phyloP scores from a whole-genome alignment of 2,329 filamentous ascomycete species.

The Zasmidium citrigriseum region DNA sequence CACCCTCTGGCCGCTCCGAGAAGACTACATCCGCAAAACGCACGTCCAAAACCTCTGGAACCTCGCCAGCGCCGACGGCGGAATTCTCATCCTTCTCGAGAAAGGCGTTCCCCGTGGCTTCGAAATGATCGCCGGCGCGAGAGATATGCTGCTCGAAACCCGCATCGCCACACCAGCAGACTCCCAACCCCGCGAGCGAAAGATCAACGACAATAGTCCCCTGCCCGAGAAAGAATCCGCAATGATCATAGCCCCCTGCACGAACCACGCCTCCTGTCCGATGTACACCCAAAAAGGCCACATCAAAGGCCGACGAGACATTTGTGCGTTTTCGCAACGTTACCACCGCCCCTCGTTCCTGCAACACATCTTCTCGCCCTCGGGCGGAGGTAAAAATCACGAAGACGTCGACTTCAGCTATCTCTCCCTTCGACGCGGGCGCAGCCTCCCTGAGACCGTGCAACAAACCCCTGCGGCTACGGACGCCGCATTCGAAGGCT shows the following conservation, averaged over 20 bases:
- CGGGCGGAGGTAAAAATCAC: conserved; percentile 73
- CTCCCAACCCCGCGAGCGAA: conserved; percentile 25
- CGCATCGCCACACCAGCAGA: conserved; percentile 65
- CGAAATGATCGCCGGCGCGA: conserved; percentile 83
- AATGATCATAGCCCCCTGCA: conserved; percentile 71
- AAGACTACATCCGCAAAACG: conserved; percentile 74
- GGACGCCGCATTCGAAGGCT: conserved; percentile 70
- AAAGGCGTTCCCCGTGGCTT: conserved; percentile 92
- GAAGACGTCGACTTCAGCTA: conserved; percentile 93
- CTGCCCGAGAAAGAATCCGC: conserved; percentile 53
- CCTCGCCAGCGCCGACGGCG: conserved; percentile 78
- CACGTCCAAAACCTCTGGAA: conserved; percentile 88
- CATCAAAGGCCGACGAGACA: conserved; percentile 77
- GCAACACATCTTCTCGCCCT: conserved; percentile 73
- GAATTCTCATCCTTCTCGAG: conserved; percentile 83
- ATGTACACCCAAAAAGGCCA: conserved; percentile 77
- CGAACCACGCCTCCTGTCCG: conserved; percentile 83
- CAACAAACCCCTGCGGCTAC: conserved; percentile 60
- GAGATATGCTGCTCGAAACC: conserved; percentile 74
- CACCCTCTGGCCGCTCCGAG: conserved; percentile 71
- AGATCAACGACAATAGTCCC: conserved; percentile 1
- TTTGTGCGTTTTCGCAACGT: conserved; percentile 86
- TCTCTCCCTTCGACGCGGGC: conserved; percentile 78
- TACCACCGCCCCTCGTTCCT: conserved; percentile 83
- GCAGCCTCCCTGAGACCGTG: conserved; percentile 47